Percentiles rank a stretch among this genome's conserved stretches.
Conservation (phyloP, 2,329 filamentous ascomycete species). For the Talaromyces sp. region DNA sequence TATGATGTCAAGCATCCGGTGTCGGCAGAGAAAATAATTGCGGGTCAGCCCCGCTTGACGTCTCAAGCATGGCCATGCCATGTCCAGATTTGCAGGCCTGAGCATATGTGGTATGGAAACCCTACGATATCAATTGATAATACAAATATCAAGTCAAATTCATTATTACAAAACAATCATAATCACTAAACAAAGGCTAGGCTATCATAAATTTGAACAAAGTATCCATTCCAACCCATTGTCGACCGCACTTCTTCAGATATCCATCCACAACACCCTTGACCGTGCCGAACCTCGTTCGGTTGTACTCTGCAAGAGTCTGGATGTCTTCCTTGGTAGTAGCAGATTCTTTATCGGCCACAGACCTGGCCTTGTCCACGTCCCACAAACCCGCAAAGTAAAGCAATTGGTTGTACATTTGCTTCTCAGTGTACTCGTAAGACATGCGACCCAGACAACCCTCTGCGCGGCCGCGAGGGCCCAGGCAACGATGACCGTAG, state of each 20-base stretch:
- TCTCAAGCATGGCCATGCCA: neutral
- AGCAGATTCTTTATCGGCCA: slow-evolving; percentile 45
- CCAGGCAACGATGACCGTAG: slow-evolving; percentile 84
- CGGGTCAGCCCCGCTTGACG: neutral
- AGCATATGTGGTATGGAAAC: neutral
- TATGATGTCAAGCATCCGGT: neutral
- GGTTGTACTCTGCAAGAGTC: slow-evolving; percentile 76
- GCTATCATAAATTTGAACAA: slow-evolving; percentile 58
- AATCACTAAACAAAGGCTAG: slow-evolving; percentile 3
- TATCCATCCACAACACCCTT: slow-evolving; percentile 76
- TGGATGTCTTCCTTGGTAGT: slow-evolving; percentile 60
- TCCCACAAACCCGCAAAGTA: slow-evolving; percentile 85
- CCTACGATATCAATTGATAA: neutral
- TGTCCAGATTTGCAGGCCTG: neutral
- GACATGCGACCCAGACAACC: slow-evolving; percentile 84
- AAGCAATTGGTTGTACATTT: slow-evolving; percentile 88
- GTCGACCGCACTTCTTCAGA: slow-evolving; percentile 80
- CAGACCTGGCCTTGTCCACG: slow-evolving; percentile 69
- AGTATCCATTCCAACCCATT: slow-evolving; percentile 91
- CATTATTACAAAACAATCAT: neutral
- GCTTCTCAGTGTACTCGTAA: slow-evolving; percentile 83
- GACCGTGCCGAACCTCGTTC: slow-evolving; percentile 68
- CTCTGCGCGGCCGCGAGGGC: slow-evolving; percentile 74
- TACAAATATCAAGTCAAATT: neutral
- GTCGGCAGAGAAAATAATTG: slow-evolving; percentile 1